A percentile compares a stretch with the other conserved stretches of the same genome.
Conservation (phyloP, 2,329 filamentous ascomycete genomes). For the Stagonosporopsis cucurbitacearum region DNA sequence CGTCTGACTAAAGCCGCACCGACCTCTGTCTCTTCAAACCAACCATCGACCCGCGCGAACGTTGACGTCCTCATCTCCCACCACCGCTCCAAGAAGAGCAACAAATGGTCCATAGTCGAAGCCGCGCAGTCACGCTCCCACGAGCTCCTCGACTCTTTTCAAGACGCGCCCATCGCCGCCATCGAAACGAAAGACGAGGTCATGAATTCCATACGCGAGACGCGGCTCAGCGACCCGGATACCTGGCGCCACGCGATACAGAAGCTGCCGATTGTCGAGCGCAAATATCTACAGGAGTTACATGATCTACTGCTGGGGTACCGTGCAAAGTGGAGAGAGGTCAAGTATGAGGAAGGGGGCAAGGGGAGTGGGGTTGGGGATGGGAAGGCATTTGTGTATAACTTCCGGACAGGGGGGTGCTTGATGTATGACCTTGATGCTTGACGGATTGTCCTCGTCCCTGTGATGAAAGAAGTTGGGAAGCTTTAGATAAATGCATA, state of each 20-base stretch:
- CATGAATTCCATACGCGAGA: constrained; percentile 76
- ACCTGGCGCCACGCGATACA: constrained; percentile 85
- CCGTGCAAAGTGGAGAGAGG: constrained; percentile 63
- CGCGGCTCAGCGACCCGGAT: constrained; percentile 78
- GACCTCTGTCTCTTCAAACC: constrained; percentile 27
- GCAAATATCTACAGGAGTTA: constrained; percentile 82
- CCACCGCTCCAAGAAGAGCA: constrained; percentile 89
- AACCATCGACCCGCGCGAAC: constrained; percentile 56
- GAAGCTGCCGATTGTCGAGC: constrained; percentile 74
- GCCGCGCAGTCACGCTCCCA: constrained; percentile 66
- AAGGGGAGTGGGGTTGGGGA: constrained; percentile 53
- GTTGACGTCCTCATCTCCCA: constrained; percentile 85
- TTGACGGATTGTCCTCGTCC: constrained; percentile 16
- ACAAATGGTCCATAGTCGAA: constrained; percentile 84
- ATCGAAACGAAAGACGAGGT: constrained; percentile 88
- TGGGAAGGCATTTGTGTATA: constrained; percentile 87
- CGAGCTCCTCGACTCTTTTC: constrained; percentile 71
- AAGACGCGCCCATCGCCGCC: constrained; percentile 81
- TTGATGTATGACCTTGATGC: constrained; percentile 80
- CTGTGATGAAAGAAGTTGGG: neutral
- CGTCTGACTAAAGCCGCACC: constrained; percentile 31
- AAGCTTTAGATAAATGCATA: neutral
- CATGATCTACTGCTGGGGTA: constrained; percentile 75
- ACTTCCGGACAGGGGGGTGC: constrained; percentile 83
- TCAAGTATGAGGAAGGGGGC: constrained; percentile 30